Evolutionary conservation across 2,329 filamentous ascomycete species (phyloP).

Genomic region (Stenocarpella maydis): DNA sequence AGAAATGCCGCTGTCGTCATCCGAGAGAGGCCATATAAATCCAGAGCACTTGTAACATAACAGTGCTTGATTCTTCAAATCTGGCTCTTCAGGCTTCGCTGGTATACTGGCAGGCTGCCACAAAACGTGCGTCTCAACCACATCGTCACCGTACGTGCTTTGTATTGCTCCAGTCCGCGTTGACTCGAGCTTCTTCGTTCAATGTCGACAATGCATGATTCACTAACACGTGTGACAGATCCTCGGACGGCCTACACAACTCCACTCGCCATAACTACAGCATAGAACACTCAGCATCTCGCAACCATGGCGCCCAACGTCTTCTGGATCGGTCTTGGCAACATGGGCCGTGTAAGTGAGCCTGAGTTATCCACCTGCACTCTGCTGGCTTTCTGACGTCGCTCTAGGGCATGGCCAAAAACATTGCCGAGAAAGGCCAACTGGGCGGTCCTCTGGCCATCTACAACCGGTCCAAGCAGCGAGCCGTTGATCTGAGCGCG

Average conservation of each 20-base stretch:
- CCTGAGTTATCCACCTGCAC: background rate
- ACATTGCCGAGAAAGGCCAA: slow-evolving; percentile 79
- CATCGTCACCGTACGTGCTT: background rate
- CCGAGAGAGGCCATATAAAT: background rate
- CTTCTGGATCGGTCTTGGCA: slow-evolving; percentile 84
- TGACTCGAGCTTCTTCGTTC: background rate
- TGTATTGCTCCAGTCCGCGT: background rate
- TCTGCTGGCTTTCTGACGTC: slow-evolving; percentile 23
- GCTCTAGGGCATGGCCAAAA: slow-evolving; percentile 80
- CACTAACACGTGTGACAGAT: background rate
- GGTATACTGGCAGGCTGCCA: background rate
- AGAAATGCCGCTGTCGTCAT: slow-evolving; percentile 17
- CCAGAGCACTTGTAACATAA: background rate
- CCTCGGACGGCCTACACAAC: too few species aligned
- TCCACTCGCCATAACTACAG: background rate
- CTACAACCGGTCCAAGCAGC: slow-evolving; percentile 79
- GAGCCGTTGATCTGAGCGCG: slow-evolving; percentile 69
- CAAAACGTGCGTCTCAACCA: background rate
- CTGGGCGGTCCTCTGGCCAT: slow-evolving; percentile 77
- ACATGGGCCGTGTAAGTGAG: slow-evolving; percentile 79
- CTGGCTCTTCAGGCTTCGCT: background rate
- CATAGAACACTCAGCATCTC: background rate
- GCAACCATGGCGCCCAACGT: slow-evolving; percentile 65
- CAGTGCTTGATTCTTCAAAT: background rate
- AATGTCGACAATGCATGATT: too few species aligned